Conservation (phyloP, 345 rosid genomes). For the Angophora floribunda region DNA sequence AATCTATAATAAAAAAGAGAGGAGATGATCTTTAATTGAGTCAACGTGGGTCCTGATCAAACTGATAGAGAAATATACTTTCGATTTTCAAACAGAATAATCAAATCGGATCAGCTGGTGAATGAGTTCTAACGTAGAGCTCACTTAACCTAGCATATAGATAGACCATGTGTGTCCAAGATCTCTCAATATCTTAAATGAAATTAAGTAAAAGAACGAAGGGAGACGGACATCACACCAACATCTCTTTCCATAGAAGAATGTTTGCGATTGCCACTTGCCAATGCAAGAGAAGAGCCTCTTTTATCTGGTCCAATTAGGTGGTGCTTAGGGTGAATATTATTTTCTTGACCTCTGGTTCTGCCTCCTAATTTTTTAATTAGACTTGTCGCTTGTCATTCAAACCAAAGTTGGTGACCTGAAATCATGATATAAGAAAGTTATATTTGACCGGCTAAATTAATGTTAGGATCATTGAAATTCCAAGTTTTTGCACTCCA, state of each 20-base stretch:
- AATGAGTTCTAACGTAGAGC: background rate
- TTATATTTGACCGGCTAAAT: background rate
- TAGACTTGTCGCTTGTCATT: background rate
- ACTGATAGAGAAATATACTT: background rate
- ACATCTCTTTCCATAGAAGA: background rate
- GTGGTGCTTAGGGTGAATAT: background rate
- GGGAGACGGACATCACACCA: background rate
- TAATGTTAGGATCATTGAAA: background rate
- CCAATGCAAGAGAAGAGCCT: background rate
- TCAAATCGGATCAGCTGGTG: background rate
- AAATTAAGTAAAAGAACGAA: background rate
- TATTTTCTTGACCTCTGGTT: background rate
- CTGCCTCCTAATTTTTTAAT: background rate
- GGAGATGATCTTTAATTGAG: background rate
- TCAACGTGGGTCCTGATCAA: background rate
- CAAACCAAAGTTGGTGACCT: background rate
- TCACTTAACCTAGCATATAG: background rate
- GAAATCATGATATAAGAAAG: background rate
- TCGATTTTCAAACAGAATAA: background rate
- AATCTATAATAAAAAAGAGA: background rate
- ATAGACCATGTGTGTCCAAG: background rate
- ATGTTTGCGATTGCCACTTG: background rate
- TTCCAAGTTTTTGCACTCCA: background rate
- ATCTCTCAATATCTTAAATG: background rate
- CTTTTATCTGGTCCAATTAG: background rate